phyloP scores from a whole-genome alignment of 768 basidiomycete genomes.

The Pisolithus albus region DNA sequence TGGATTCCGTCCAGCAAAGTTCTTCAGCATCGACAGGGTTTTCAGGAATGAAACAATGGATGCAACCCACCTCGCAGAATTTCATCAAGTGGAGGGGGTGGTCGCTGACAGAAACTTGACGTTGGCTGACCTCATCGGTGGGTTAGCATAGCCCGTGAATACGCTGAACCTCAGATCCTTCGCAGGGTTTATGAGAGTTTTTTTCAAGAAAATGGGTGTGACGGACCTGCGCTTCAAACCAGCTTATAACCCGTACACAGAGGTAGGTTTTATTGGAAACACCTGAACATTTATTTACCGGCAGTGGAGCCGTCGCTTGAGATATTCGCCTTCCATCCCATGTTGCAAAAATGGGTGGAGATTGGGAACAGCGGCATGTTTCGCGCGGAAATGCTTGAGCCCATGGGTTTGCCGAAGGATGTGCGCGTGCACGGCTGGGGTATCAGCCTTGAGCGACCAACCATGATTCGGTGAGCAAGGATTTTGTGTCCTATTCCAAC shows the following conservation, averaged over 20 bases:
- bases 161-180: not conserved
- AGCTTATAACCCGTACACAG: slow-evolving; percentile 97
- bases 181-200: slow-evolving; percentile 94
- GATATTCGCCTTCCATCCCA: slow-evolving; percentile 97
- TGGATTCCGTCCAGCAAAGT: slow-evolving; percentile 85
- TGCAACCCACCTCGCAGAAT: slow-evolving; percentile 96
- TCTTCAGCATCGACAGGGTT: slow-evolving; percentile 97
- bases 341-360: slow-evolving; percentile 92
- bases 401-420: slow-evolving; percentile 96
- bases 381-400: slow-evolving; percentile 98
- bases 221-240: slow-evolving; percentile 94
- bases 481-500: not conserved
- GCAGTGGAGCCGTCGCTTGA: slow-evolving; percentile 78
- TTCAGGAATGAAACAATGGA: slow-evolving; percentile 99
- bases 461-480: slow-evolving; percentile 85
- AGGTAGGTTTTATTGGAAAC: slow-evolving; percentile 40
- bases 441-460: slow-evolving; percentile 87
- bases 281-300: slow-evolving; percentile 6
- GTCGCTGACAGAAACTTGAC: slow-evolving; percentile 92
- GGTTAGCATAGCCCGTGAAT: slow-evolving; percentile 6
- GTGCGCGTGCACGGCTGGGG: slow-evolving; percentile 98
- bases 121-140: slow-evolving; percentile 91
- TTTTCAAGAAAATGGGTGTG: slow-evolving; percentile 98
- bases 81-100: slow-evolving; percentile 99
- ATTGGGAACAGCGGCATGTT: slow-evolving; percentile 99